Evolutionary conservation across 371 early-diverging fungal genomes (phyloP), one percentile per base, ranked within the genome.

Genomic region (Lichtheimia ornata): DNA sequence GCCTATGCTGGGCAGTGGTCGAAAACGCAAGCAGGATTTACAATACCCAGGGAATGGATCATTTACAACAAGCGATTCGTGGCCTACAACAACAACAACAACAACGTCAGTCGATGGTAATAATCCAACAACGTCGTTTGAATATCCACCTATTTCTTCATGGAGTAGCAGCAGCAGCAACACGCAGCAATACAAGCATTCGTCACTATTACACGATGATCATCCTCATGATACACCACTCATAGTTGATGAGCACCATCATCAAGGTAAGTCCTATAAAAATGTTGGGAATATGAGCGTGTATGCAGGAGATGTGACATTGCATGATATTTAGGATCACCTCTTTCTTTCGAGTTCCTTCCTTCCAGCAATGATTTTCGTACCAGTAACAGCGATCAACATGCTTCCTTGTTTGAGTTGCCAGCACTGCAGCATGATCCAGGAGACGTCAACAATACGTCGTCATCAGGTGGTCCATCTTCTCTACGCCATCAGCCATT

Each of bases 11-110:
- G 3, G 47, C n/a, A 47, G 47, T 15, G 22, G 35, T 15, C 58
- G 65, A 44, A 65, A 65, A 53, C 59, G 65, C 44, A 65, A 65
- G 43, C 65, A 64, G 30, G 60, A 65, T 58, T 14, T 64, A 35
- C 64, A 64, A 12, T 65, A 65, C 44, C 47, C 60, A 49, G 50
- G 27, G 20, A 53, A 52, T 28, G 44, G 53, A 35, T 5, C 35
- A 35, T 35, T 11, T 22, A 47, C 47, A 6, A 47, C 22, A n/a
- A 17, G 9, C 17, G 47, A 47, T 22, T 9, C 47, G 22, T 47
- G 47, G 47, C 11, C 47, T 47, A 18, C 44, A 43, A 14, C 44
- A 12, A 43, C 47, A 17, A 43, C 47, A 17, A 47, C 47, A 47
- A 17, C 18, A n/a, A 17, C 47, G 2, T 47, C 18, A 18, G 7